Conservation (phyloP, 176 grass and related monocot species). For the Bromus sterilis region DNA sequence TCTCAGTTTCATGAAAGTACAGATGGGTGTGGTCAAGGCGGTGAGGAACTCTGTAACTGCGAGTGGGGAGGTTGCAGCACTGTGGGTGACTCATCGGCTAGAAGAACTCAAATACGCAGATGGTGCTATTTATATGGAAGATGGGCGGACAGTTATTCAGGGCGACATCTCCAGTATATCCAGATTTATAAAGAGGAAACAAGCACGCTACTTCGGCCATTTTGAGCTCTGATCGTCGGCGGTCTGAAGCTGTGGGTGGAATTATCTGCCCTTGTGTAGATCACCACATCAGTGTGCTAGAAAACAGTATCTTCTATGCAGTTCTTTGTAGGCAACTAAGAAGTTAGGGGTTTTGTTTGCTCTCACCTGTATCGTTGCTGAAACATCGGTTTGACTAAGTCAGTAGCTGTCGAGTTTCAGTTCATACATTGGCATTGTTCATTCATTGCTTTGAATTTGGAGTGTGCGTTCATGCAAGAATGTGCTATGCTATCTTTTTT, state of each 20-base stretch:
- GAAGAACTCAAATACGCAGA: slow-evolving; percentile 94
- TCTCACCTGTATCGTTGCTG: not conserved
- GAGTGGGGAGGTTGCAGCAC: slow-evolving; percentile 58
- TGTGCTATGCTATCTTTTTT: not conserved
- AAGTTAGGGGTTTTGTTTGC: not conserved
- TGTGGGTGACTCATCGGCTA: slow-evolving; percentile 96
- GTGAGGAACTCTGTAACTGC: slow-evolving; percentile 73
- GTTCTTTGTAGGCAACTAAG: not conserved
- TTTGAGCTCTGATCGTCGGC: slow-evolving; percentile 39
- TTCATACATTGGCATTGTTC: slow-evolving; percentile 17
- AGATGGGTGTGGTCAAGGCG: slow-evolving; percentile 83
- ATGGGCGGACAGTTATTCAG: slow-evolving; percentile 65
- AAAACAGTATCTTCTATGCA: not conserved
- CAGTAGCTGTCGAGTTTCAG: not conserved
- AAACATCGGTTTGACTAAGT: slow-evolving; percentile 25
- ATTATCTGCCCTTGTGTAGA: not conserved
- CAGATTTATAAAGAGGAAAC: slow-evolving; percentile 74
- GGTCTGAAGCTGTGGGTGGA: not conserved
- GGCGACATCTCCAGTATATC: slow-evolving; percentile 50
- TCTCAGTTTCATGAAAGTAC: slow-evolving; percentile 9
- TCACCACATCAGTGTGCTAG: not conserved
- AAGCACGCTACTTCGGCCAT: slow-evolving; percentile 50
- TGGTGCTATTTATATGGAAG: slow-evolving; percentile 96
- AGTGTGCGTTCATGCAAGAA: slow-evolving; percentile 3
- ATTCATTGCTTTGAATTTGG: slow-evolving; percentile 34